A percentile compares a stretch with the other conserved stretches of the same genome.
phyloP scores from a whole-genome alignment of 2,329 filamentous ascomycete genomes.

The Colletotrichum melonis region DNA sequence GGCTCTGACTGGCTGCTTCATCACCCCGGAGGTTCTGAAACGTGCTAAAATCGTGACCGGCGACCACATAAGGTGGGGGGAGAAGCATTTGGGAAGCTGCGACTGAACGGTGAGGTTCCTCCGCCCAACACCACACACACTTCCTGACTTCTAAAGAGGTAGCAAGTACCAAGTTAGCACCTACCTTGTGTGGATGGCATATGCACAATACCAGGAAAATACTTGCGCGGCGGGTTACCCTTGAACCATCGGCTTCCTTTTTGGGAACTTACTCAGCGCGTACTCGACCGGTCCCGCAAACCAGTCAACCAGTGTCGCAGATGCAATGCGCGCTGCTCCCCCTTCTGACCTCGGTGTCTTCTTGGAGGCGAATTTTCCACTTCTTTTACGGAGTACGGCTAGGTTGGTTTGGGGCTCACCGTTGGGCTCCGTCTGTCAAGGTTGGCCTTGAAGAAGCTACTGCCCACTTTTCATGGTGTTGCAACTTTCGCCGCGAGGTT shows the following conservation, averaged over 20 bases:
- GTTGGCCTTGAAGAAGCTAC: neutral
- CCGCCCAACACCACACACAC: neutral
- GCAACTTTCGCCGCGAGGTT: neutral
- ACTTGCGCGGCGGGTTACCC: conserved; percentile 2
- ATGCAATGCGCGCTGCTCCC: neutral
- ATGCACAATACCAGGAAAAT: neutral
- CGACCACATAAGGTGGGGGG: conserved; percentile 18
- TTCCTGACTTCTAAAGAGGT: neutral
- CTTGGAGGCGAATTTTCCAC: neutral
- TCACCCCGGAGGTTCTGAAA: conserved; percentile 30
- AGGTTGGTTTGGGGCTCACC: neutral
- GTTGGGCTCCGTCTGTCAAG: neutral
- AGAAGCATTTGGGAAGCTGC: neutral
- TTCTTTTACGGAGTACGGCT: neutral
- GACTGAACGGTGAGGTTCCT: neutral
- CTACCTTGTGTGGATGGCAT: neutral
- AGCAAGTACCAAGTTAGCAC: neutral
- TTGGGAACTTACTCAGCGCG: conserved; percentile 13
- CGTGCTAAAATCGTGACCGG: conserved; percentile 34
- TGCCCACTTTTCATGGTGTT: neutral
- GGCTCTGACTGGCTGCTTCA: conserved; percentile 29
- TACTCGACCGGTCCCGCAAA: conserved; percentile 7
- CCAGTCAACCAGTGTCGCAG: conserved; percentile 18
- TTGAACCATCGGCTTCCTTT: conserved; percentile 26
- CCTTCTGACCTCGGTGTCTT: neutral